phyloP scores from a whole-genome alignment of 345 rosid species.

The Eucalyptus regnans region DNA sequence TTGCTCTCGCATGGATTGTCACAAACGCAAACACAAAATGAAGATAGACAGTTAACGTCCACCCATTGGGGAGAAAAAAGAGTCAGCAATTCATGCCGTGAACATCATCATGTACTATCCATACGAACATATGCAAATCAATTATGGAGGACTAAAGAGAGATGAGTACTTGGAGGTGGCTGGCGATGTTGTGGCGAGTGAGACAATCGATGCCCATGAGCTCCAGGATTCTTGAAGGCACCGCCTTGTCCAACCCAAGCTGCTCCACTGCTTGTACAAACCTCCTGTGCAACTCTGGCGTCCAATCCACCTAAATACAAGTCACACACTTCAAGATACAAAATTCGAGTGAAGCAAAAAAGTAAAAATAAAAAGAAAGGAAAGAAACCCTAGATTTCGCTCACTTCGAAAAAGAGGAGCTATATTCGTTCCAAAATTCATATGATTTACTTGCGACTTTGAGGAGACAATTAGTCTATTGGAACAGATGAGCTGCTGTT shows the following conservation, averaged over 20 bases:
- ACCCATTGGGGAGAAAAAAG: background rate
- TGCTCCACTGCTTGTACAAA: constrained; percentile 98
- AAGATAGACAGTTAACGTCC: background rate
- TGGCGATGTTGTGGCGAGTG: constrained; percentile 96
- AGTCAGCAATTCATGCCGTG: background rate
- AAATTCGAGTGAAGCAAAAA: background rate
- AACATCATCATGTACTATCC: background rate
- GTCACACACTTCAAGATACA: background rate
- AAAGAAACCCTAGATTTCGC: background rate
- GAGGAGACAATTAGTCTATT: background rate
- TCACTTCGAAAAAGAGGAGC: background rate
- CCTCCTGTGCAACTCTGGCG: constrained; percentile 88
- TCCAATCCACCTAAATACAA: constrained; percentile 78
- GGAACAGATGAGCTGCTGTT: background rate
- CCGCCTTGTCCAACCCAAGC: constrained; percentile 94
- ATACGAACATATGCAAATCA: background rate
- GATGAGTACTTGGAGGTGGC: constrained; percentile 79
- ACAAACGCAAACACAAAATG: background rate
- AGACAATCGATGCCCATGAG: constrained; percentile 86
- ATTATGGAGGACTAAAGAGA: background rate
- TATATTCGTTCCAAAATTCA: background rate
- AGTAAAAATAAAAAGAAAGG: background rate
- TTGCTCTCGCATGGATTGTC: background rate
- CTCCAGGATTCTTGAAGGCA: constrained; percentile 91
- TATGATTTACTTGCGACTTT: background rate